phyloP scores from a whole-genome alignment of 805 yeast genomes.

The Suhomyces vadensis region DNA sequence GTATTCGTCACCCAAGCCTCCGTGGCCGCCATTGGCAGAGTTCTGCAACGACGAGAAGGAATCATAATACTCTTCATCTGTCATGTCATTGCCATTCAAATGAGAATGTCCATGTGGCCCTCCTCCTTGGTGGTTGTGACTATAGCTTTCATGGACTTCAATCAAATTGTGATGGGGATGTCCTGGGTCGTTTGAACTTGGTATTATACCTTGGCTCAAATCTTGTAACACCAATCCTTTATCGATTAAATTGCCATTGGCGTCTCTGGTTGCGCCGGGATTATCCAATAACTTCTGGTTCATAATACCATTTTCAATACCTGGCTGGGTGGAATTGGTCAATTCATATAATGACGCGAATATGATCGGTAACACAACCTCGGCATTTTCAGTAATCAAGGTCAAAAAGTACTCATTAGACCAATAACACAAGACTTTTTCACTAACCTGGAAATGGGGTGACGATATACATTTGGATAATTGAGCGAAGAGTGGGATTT shows the following conservation, averaged over 20 bases:
- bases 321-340: conserved; percentile 53
- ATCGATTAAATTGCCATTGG: conserved; percentile 45
- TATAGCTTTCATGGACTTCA: conserved; percentile 18
- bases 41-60: conserved; percentile 37
- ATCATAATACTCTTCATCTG: conserved; percentile 47
- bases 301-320: conserved; percentile 40
- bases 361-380: conserved; percentile 86
- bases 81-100: conserved; percentile 33
- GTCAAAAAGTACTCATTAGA: conserved; percentile 91
- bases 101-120: conserved; percentile 16
- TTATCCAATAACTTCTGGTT: conserved; percentile 39
- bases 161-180: conserved; percentile 26
- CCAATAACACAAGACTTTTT: conserved; percentile 92
- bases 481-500: conserved; percentile 91
- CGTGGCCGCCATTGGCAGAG: conserved; percentile 11
- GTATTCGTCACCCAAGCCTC: conserved; percentile 23
- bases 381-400: conserved; percentile 88
- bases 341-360: conserved; percentile 88
- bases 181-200: conserved; percentile 24
- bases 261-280: conserved; percentile 41
- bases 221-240: conserved; percentile 34
- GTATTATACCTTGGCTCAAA: conserved; percentile 22
- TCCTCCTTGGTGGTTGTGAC: conserved; percentile 14
- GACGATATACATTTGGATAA: conserved; percentile 90
- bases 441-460: conserved; percentile 96